These are phyloP conservation scores for Chaetomiaceae sp. DNA, from an alignment of 2,329 filamentous ascomycete species.

Conservation along the genomic window DNA sequence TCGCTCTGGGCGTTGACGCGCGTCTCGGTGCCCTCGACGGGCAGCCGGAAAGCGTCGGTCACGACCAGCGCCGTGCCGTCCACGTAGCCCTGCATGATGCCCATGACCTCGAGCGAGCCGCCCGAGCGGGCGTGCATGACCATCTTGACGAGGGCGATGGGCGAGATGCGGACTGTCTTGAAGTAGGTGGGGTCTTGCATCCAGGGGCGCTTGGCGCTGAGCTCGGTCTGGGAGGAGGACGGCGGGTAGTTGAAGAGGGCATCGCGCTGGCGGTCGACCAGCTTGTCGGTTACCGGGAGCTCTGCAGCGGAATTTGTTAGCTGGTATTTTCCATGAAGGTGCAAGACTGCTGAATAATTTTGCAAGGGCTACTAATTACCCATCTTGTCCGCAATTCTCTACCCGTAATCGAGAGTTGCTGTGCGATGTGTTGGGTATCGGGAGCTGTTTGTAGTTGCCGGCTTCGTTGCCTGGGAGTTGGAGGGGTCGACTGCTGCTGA, in stretches of 20 bases:
- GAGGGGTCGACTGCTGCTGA: constrained; percentile 13
- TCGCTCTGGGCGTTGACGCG: constrained; percentile 93
- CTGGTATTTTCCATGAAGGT: not conserved
- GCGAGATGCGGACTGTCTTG: constrained; percentile 88
- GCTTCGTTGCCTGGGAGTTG: constrained; percentile 13
- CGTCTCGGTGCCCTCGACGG: constrained; percentile 97
- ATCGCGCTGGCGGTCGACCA: constrained; percentile 83
- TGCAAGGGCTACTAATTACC: constrained; percentile 2
- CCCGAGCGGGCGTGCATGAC: constrained; percentile 98
- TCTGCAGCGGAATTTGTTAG: constrained; percentile 47
- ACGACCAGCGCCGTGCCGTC: constrained; percentile 81
- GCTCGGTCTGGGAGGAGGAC: constrained; percentile 59
- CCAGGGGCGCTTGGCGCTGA: constrained; percentile 69
- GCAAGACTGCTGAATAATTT: too few species aligned
- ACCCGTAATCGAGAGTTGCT: not conserved
- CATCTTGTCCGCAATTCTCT: constrained; percentile 7
- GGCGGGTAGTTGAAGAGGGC: constrained; percentile 87
- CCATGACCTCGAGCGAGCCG: constrained; percentile 92
- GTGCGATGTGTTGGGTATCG: not conserved
- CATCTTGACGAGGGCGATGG: constrained; percentile 95
- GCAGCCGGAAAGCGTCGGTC: constrained; percentile 88
- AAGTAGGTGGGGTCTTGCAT: constrained; percentile 76
- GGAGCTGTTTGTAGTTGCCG: not conserved
- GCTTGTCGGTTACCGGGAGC: constrained; percentile 77
- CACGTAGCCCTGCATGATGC: constrained; percentile 94